Evolutionary conservation across 345 rosid species (phyloP), one percentile per base, ranked within the genome.

Genomic region (Moricandia moricandioides): DNA sequence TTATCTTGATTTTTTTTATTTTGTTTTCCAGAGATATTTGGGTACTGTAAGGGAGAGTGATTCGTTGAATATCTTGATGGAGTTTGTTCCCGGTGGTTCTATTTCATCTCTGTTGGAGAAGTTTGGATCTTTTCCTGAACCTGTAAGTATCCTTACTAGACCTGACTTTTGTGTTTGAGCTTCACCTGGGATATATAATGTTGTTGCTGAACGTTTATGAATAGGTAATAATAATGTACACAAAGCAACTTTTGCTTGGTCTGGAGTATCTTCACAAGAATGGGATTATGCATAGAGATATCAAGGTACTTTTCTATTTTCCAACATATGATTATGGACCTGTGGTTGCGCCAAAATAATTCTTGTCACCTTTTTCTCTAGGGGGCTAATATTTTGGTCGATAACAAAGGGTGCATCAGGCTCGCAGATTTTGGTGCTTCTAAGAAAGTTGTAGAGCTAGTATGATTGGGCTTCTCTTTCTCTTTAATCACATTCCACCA

Each of bases 361-460:
- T 57, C 11, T 57, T 74, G 75, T 30, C 51, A 68, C 8, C 13
- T 73, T 73, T 61, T 69, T 78, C 37, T 79, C 51, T 2, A 89
- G 93, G 97, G 96, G n/a, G 93, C 96, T 13, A 91, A 91, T 81
- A 91, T 91, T 68, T 88, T 91, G 78, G 97, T 91, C 34, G 97
- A 91, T 82, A 91, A 91, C 73, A 92, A 89, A 73, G 97, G 92
- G 17, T 87, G 96, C 83, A 92, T 92, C 60, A 88, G 88, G 61
- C 96, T 92, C 57, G 96, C 97, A 31, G 97, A 92, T 80, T 89
- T 92, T 76, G 96, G 97, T 74, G 97, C 97, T 76, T 92, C 97
- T 39, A 92, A 92, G 76, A 85, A 89, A 85, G 97, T 92, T 5
- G 96, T 85, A 29, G 92, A 92, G 80, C 83, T 80, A 7, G 83